These are phyloP conservation scores for Harrya chromipes DNA, from an alignment of 768 basidiomycete genomes.

Conservation along the genomic window DNA sequence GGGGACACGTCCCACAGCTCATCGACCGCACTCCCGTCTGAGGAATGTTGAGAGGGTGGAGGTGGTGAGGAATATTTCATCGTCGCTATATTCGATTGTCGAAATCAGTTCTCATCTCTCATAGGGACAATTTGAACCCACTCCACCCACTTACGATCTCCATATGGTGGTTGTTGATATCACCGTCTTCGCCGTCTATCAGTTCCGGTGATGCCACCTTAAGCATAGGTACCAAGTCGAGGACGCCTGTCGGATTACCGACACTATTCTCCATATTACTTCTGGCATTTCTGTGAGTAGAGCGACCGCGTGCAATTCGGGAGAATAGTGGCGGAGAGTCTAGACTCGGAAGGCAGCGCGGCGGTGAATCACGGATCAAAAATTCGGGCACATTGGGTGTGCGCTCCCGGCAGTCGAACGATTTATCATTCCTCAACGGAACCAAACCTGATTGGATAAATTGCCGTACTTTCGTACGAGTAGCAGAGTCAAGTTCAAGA, in stretches of 20 bases:
- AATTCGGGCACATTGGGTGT: conserved; percentile 27
- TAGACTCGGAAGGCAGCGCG: conserved; percentile 20
- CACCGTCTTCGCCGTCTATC: conserved; percentile 40
- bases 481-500: conserved; percentile 28
- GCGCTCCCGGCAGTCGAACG: conserved; percentile 6
- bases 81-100: conserved; percentile 15
- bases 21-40: conserved; percentile 46
- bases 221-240: conserved; percentile 29
- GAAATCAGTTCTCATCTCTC: conserved; percentile 3
- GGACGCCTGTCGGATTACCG: conserved; percentile 14
- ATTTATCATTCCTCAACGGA: conserved; percentile 15
- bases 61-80: conserved; percentile 43
- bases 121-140: conserved; percentile 32
- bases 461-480: conserved; percentile 19
- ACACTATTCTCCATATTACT: neutral
- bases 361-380: conserved; percentile 30
- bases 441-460: conserved; percentile 28
- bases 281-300: neutral
- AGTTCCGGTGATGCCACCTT: conserved; percentile 21
- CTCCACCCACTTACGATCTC: conserved; percentile 64
- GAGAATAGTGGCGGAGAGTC: conserved; percentile 50
- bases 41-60: conserved; percentile 34
- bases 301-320: conserved; percentile 13
- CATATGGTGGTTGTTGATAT: conserved; percentile 50
- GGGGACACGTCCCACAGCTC: conserved; percentile 51